phyloP scores from a whole-genome alignment of 768 basidiomycete genomes.

The Trametes maxima region DNA sequence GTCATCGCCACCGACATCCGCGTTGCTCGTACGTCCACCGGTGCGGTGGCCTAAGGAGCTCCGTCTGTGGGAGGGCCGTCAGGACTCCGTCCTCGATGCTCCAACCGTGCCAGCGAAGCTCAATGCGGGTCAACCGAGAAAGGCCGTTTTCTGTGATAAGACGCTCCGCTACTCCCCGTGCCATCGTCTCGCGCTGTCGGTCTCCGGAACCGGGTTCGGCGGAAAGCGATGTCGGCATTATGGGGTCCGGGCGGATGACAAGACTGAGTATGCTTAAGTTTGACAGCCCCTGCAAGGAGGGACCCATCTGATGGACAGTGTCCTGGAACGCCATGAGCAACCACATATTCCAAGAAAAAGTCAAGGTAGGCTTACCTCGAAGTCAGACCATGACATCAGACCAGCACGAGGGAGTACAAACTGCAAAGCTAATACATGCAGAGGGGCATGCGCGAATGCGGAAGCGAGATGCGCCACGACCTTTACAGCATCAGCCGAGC shows the following conservation, averaged over 20 bases:
- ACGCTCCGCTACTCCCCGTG: constrained; percentile 16
- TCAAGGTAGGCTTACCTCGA: constrained; percentile 12
- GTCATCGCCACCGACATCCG: not conserved
- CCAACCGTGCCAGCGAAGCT: constrained; percentile 31
- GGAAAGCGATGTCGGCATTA: not conserved
- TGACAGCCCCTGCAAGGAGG: constrained; percentile 12
- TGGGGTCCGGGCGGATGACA: constrained; percentile 27
- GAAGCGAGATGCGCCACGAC: constrained; percentile 16
- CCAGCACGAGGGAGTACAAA: constrained; percentile 7
- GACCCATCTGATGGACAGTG: constrained; percentile 20
- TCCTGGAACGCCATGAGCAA: constrained; percentile 12
- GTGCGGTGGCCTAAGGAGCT: constrained; percentile 18
- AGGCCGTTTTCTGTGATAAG: constrained; percentile 8
- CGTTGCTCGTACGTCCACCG: constrained; percentile 18
- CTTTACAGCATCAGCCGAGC: not conserved
- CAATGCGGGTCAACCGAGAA: constrained; percentile 19
- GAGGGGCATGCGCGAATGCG: constrained; percentile 6
- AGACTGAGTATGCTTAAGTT: constrained; percentile 23
- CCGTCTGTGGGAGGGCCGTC: constrained; percentile 8
- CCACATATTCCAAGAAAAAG: not conserved
- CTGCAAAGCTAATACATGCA: constrained; percentile 9
- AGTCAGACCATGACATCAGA: constrained; percentile 18
- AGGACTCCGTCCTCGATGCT: constrained; percentile 4
- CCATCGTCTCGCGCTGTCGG: constrained; percentile 12
- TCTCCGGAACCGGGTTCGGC: constrained; percentile 2